These are phyloP conservation scores for Sistotremastrum suecicum DNA, from an alignment of 768 basidiomycete genomes.

Conservation along the genomic window DNA sequence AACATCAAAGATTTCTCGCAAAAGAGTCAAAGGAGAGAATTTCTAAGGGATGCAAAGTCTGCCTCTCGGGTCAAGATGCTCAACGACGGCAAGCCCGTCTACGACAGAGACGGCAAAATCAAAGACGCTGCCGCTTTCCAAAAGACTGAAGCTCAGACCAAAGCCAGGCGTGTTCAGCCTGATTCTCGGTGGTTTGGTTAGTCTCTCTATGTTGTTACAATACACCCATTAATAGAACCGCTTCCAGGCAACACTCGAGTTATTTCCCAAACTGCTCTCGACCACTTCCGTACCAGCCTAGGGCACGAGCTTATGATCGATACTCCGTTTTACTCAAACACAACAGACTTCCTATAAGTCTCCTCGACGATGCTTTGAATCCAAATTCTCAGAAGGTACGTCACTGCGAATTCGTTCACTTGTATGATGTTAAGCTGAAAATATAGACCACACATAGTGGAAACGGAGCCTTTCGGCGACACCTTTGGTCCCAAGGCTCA, in stretches of 20 bases:
- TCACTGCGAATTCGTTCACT: neutral
- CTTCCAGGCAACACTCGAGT: slow-evolving; percentile 87
- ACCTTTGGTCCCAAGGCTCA: slow-evolving; percentile 96
- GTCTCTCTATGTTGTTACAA: slow-evolving; percentile 15
- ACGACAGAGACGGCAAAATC: slow-evolving; percentile 87
- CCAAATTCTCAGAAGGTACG: slow-evolving; percentile 62
- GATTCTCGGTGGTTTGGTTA: slow-evolving; percentile 96
- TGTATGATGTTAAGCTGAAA: slow-evolving; percentile 1
- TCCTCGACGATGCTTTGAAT: slow-evolving; percentile 82
- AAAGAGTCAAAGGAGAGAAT: slow-evolving; percentile 84
- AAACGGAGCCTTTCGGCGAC: slow-evolving; percentile 87
- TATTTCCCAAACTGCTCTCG: slow-evolving; percentile 89
- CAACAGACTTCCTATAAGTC: slow-evolving; percentile 95
- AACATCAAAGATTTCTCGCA: slow-evolving; percentile 29
- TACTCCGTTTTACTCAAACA: slow-evolving; percentile 88
- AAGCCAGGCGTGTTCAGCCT: slow-evolving; percentile 83
- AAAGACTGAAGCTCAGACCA: slow-evolving; percentile 84
- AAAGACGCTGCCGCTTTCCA: slow-evolving; percentile 90
- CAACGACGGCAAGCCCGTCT: slow-evolving; percentile 78
- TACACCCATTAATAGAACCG: slow-evolving; percentile 1
- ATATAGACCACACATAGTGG: slow-evolving; percentile 84
- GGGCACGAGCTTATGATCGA: slow-evolving; percentile 76
- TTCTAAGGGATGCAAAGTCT: slow-evolving; percentile 94
- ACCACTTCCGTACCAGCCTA: slow-evolving; percentile 90
- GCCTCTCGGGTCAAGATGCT: slow-evolving; percentile 82